phyloP scores from a whole-genome alignment of 1,284 basidiomycete species.

The Salmacisia buchloeana region DNA sequence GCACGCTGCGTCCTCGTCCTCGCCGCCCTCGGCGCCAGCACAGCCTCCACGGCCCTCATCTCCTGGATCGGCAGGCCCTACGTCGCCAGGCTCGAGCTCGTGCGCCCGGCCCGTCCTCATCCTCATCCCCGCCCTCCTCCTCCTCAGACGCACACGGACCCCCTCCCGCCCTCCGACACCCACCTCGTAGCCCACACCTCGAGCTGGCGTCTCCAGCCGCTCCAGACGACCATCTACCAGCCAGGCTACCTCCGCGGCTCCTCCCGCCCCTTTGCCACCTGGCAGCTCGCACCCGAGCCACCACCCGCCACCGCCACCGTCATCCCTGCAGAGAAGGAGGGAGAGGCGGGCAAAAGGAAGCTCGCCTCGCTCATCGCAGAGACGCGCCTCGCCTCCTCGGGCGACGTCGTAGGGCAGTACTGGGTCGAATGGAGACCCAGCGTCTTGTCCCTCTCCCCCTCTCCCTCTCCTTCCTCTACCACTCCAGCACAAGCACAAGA shows the following conservation, averaged over 20 bases:
- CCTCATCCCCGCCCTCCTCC: not conserved
- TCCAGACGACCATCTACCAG: conserved; percentile 68
- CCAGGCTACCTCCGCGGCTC: conserved; percentile 67
- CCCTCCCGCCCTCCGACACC: not conserved
- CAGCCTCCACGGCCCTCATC: conserved; percentile 68
- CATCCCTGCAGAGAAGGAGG: not conserved
- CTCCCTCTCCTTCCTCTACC: not conserved
- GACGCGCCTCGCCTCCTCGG: conserved; percentile 53
- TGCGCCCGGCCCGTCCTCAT: not conserved
- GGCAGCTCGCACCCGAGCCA: conserved; percentile 44
- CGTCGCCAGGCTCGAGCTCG: conserved; percentile 45
- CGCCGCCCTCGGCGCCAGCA: conserved; percentile 67
- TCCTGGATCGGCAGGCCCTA: conserved; percentile 64
- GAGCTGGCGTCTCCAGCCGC: conserved; percentile 60
- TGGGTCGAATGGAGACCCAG: conserved; percentile 62
- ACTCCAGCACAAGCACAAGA: not conserved
- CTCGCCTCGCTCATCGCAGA: conserved; percentile 30
- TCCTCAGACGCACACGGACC: not conserved
- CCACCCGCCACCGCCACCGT: conserved; percentile 19
- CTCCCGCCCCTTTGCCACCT: conserved; percentile 69
- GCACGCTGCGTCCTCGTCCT: conserved; percentile 66
- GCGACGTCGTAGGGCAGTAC: conserved; percentile 67
- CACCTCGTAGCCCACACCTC: conserved; percentile 65
- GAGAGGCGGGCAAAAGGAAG: conserved; percentile 9
- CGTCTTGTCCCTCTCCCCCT: conserved; percentile 49